Conservation (phyloP, 169 alveolate genomes). For the Cryptosporidium canis region DNA sequence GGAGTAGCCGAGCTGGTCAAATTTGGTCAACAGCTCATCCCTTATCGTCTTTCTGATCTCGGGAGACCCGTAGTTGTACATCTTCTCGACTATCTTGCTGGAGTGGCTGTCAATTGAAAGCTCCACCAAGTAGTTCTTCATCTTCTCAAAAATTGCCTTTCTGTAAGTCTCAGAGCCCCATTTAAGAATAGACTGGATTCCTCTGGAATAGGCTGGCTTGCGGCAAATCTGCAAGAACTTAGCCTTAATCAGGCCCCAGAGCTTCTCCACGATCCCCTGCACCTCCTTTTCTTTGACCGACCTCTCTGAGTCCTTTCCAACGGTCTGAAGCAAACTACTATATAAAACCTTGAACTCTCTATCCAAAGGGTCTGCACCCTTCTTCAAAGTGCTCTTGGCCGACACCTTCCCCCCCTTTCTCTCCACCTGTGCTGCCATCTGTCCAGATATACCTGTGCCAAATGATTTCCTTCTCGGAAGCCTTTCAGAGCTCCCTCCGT, state of each 20-base stretch:
- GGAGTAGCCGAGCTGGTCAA: slow-evolving; percentile 56
- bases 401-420: background rate
- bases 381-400: background rate
- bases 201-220: slow-evolving; percentile 65
- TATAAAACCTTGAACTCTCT: slow-evolving; percentile 21
- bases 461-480: background rate
- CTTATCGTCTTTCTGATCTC: slow-evolving; percentile 32
- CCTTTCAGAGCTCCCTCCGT: background rate
- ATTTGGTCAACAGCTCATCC: slow-evolving; percentile 14
- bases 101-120: slow-evolving; percentile 67
- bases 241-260: slow-evolving; percentile 54
- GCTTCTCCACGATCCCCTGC: background rate
- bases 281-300: background rate
- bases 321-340: slow-evolving; percentile 6
- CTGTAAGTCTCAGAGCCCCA: slow-evolving; percentile 53
- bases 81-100: slow-evolving; percentile 42
- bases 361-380: slow-evolving; percentile 3
- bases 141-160: slow-evolving; percentile 41
- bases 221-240: slow-evolving; percentile 61
- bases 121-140: slow-evolving; percentile 16
- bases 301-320: slow-evolving; percentile 4
- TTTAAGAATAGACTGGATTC: slow-evolving; percentile 55
- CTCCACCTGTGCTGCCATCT: background rate
- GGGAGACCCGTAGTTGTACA: slow-evolving; percentile 50
- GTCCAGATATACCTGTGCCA: background rate